Evolutionary conservation across 257 asterid genomes (phyloP), one percentile per base, ranked within the genome.

Genomic region (Voacanga thouarsii): DNA sequence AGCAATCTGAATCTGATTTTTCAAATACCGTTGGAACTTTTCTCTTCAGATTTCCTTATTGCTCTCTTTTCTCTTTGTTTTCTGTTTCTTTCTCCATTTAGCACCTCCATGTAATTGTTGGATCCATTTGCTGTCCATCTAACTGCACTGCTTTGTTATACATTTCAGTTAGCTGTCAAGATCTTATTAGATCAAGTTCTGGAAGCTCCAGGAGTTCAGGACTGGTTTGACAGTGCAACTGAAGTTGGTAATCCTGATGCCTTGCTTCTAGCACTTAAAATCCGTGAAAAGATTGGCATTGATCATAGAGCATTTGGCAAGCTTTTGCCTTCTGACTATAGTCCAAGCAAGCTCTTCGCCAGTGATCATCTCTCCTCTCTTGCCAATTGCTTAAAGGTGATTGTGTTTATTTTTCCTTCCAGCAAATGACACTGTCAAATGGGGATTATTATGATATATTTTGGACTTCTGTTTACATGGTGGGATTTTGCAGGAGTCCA

Each of bases 171-270:
- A 83, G 91, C 96, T 15, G 83, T 83, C 53, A 90, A 89, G 80
- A 95, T 91, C 65, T 74, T 91, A 74, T 56, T 80, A 71, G 84
- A 83, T 83, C 91, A 93, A 79, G 84, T 96, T 53, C 89, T 93
- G 78, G 97, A 92, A 88, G 97, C 89, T 84, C 93, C 92, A 23
- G 98, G 90, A 78, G 85, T 96, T 75, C 90, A 85, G 81, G 93
- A 92, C 84, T 96, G 97, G 97, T 89, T 92, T 80, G 95, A 86
- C 71, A 83, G 90, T 81, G 93, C 97, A 82, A 78, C 89, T 66
- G 96, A 83, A 82, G 86, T 79, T 77, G 98, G 99, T 71, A 93
- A 90, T 86, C 97, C 99, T 12, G 99, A 93, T 71, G 97, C 98
- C 23, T 87, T 96, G 83, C 89, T 90, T 77, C 83, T 96, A 80